Conservation (phyloP, 164 flowering plant genomes). For the Euptelea pleiosperma region DNA sequence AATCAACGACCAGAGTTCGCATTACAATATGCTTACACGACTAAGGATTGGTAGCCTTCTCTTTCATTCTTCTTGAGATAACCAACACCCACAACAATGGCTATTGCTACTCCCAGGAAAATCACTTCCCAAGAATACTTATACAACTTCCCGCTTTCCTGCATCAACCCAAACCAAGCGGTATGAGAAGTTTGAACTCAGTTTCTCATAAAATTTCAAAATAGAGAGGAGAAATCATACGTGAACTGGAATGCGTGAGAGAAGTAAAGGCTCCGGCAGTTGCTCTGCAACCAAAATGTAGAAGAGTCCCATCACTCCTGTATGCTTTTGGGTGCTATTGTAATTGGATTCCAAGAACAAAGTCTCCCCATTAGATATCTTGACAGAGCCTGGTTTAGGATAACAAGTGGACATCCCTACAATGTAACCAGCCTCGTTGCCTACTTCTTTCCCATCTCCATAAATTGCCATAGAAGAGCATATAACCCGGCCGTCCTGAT, state of each 20-base stretch:
- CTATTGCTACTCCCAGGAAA: constrained; percentile 27
- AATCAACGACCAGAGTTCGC: too few relatives aligned
- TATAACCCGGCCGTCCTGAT: constrained; percentile 80
- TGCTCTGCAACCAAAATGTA: constrained; percentile 61
- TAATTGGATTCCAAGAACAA: too few relatives aligned
- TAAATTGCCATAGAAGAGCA: constrained; percentile 49
- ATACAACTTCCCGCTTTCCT: not conserved
- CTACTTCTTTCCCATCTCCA: constrained; percentile 60
- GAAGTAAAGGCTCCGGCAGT: constrained; percentile 6
- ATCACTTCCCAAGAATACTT: constrained; percentile 17
- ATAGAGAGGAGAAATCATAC: constrained; percentile 17
- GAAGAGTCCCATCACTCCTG: constrained; percentile 82
- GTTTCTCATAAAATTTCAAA: not conserved
- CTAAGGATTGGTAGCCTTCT: constrained; percentile 24
- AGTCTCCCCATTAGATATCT: too few relatives aligned
- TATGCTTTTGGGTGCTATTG: too few relatives aligned
- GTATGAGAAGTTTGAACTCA: not conserved
- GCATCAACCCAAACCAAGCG: constrained; percentile 21
- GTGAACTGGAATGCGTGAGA: constrained; percentile 10
- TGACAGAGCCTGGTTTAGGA: too few relatives aligned
- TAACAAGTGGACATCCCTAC: constrained; percentile 84
- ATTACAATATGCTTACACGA: constrained; percentile 8
- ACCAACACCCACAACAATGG: constrained; percentile 12
- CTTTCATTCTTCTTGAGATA: constrained; percentile 11
- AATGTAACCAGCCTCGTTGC: constrained; percentile 69